These are phyloP conservation scores for Zelonia costaricensis DNA, from an alignment of 208 protist species.

Conservation along the genomic window DNA sequence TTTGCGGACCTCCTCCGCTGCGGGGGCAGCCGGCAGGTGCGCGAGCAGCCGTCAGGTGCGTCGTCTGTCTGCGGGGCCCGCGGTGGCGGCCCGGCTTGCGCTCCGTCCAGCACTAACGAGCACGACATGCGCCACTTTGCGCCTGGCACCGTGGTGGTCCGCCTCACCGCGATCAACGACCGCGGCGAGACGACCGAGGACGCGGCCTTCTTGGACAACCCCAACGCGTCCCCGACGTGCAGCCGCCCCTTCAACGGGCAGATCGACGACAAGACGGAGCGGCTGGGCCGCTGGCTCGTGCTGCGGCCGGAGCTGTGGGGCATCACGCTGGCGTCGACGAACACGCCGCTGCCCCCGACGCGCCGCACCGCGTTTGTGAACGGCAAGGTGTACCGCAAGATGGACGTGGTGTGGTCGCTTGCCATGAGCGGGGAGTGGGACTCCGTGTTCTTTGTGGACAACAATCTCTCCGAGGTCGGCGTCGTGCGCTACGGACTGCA, in stretches of 20 bases:
- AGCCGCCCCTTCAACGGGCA: conserved; percentile 14
- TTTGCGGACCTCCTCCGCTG: conserved; percentile 28
- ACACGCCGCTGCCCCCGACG: conserved; percentile 62
- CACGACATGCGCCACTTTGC: conserved; percentile 29
- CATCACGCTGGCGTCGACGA: conserved; percentile 72
- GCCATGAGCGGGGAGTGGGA: conserved; percentile 77
- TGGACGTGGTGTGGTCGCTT: conserved; percentile 86
- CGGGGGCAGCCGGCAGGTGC: conserved; percentile 22
- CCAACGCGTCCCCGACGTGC: conserved; percentile 18
- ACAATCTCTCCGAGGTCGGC: conserved; percentile 82
- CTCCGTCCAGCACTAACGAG: neutral
- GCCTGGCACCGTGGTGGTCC: conserved; percentile 47
- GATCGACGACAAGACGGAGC: conserved; percentile 34
- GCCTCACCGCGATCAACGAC: conserved; percentile 46
- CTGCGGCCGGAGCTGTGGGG: conserved; percentile 74
- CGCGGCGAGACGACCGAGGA: conserved; percentile 39
- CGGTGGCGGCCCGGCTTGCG: neutral
- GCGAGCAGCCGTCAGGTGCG: conserved; percentile 8
- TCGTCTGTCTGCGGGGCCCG: neutral
- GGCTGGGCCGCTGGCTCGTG: conserved; percentile 65
- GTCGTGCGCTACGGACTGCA: conserved; percentile 65
- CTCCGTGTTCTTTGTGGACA: conserved; percentile 86
- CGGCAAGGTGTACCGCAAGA: conserved; percentile 72
- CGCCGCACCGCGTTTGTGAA: conserved; percentile 73
- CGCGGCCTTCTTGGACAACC: conserved; percentile 33